A percentile compares a stretch with the other conserved stretches of the same genome.
Evolutionary conservation across 169 alveolate species (phyloP).

Genomic region (Theileria parva): DNA sequence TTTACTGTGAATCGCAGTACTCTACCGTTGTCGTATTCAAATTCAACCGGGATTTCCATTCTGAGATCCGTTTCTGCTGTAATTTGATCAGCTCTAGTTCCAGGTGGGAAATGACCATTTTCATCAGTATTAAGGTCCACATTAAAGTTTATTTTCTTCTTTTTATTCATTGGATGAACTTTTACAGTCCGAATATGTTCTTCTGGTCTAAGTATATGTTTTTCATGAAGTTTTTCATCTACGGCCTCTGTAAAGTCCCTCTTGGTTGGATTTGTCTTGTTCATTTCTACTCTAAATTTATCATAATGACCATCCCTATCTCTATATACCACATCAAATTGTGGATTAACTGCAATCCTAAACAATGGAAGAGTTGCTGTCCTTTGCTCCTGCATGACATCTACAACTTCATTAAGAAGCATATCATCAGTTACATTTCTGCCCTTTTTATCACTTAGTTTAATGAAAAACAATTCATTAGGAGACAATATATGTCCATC

Average conservation of each 20-base stretch:
- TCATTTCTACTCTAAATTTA: conserved; percentile 34
- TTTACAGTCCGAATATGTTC: conserved; percentile 37
- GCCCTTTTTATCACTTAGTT: conserved; percentile 29
- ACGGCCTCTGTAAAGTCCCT: conserved; percentile 44
- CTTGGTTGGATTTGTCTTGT: conserved; percentile 51
- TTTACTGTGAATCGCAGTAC: conserved; percentile 30
- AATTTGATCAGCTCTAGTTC: conserved; percentile 50
- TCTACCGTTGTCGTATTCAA: conserved; percentile 47
- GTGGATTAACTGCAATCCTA: conserved; percentile 36
- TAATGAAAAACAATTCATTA: conserved; percentile 50
- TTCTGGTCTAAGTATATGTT: conserved; percentile 41
- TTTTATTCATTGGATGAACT: conserved; percentile 46
- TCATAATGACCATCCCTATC: conserved; percentile 39
- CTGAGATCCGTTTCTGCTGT: conserved; percentile 62
- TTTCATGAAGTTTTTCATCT: conserved; percentile 49
- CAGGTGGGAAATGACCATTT: conserved; percentile 61
- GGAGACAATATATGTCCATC: conserved; percentile 57
- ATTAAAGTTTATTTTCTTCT: conserved; percentile 25
- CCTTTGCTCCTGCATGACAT: conserved; percentile 61
- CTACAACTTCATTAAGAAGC: conserved; percentile 26
- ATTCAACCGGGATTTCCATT: conserved; percentile 44
- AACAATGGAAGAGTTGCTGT: conserved; percentile 25
- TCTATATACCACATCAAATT: conserved; percentile 44
- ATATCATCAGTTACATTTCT: conserved; percentile 25
- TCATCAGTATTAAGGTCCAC: conserved; percentile 43